Evolutionary conservation across 768 basidiomycete species (phyloP).

Genomic region (Xerocomellus intermedius): DNA sequence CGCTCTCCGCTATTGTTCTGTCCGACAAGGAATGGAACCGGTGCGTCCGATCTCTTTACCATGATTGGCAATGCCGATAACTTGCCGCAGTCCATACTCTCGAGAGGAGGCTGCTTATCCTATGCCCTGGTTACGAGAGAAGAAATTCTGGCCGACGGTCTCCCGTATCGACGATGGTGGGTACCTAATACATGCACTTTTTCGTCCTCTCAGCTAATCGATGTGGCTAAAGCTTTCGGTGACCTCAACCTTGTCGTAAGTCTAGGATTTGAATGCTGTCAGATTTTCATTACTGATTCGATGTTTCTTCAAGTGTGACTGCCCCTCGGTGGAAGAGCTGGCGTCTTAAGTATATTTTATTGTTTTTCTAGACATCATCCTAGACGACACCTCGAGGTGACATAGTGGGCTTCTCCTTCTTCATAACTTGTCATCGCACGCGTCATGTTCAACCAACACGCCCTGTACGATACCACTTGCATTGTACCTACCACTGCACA

Average conservation of each 20-base stretch:
- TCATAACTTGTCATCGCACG: slow-evolving; percentile 42
- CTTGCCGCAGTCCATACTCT: slow-evolving; percentile 71
- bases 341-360: slow-evolving; percentile 32
- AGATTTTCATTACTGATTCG: slow-evolving; percentile 9
- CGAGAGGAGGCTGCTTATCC: slow-evolving; percentile 92
- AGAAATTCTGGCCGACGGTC: slow-evolving; percentile 97
- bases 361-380: slow-evolving; percentile 21
- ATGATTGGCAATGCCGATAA: slow-evolving; percentile 5
- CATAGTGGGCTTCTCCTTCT: slow-evolving; percentile 44
- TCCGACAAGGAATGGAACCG: slow-evolving; percentile 84
- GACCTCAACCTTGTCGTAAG: slow-evolving; percentile 87
- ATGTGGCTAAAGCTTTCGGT: slow-evolving; percentile 66
- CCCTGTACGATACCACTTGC: slow-evolving; percentile 34
- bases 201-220: slow-evolving; percentile 1
- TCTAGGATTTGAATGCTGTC: slow-evolving; percentile 17
- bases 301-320: slow-evolving; percentile 61
- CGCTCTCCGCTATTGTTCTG: slow-evolving; percentile 68
- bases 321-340: slow-evolving; percentile 80
- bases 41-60: slow-evolving; percentile 38
- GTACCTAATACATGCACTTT: slow-evolving; percentile 22
- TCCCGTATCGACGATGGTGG: slow-evolving; percentile 91
- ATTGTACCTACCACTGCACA: slow-evolving; percentile 20
- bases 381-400: slow-evolving; percentile 24
- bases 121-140: slow-evolving; percentile 73
- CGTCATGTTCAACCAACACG: slow-evolving; percentile 68